Evolutionary conservation across 179 eudicot species (phyloP), one percentile per base, ranked within the genome.

Genomic region (Actinidia polygama): DNA sequence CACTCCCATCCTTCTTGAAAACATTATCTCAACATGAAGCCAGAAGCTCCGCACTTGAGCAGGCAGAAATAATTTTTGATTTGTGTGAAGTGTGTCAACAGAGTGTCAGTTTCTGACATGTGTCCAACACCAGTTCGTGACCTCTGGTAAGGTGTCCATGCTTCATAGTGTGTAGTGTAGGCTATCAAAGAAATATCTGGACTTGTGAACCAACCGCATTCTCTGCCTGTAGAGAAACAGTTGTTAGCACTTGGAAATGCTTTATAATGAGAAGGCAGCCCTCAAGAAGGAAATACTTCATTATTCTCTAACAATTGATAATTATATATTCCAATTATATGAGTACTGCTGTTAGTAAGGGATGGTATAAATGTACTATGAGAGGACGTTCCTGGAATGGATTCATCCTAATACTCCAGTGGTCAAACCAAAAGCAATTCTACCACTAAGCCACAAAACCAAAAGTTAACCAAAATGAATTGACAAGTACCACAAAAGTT

Each of bases 21-120:
- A 94, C 85, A 85, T 93, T 92, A 81, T 94, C 95, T 73, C 94
- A 91, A 78, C 86, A 91, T n/a, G 95, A 83, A 75, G 98, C 95
- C 81, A 94, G 85, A 47, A 91, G 89, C 84, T 94, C 95, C 54
- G 95, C 97, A 88, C 93, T 91, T 15, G 97, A 87, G 74, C 88
- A 86, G 61, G 95, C 98, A 58, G 92, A 87, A 80, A 92, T 95
- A 75, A 85, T 85, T 85, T 94, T 94, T n/a, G n/a, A n/a, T n/a
- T n/a, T n/a, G 66, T 61, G 23, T 18, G 66, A 11, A 62, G 9
- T 19, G 66, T 18, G 4, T 62, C 14, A 19, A 11, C 36, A 59
- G 64, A n/a, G 66, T 61, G 24, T 11, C 11, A 2, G 66, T 62
- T 23, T 21, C 12, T 7, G 66, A 23, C 66, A 62, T 19, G 24